A percentile compares a stretch with the other conserved stretches of the same genome.
Evolutionary conservation across 2,329 filamentous ascomycete genomes (phyloP).

Genomic region (Microdochium nivale): DNA sequence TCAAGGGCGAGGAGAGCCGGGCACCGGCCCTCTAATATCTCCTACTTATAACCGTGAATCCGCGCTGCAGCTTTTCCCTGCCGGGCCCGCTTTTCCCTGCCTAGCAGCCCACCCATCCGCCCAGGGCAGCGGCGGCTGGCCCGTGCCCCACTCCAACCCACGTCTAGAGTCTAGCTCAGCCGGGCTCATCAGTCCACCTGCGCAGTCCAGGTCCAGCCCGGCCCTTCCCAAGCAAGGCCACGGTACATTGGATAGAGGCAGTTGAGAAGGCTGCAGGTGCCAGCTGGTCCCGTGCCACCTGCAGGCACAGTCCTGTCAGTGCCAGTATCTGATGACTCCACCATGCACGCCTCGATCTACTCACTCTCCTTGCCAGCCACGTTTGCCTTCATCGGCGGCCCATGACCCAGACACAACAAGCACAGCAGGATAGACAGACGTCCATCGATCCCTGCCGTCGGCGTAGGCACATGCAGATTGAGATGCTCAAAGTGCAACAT

Average conservation of each 20-base stretch:
- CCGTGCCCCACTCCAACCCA: not conserved
- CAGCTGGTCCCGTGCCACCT: not conserved
- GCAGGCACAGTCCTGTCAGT: no score
- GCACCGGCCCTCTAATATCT: slow-evolving; percentile 1
- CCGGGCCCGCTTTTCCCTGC: not conserved
- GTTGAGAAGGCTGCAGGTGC: not conserved
- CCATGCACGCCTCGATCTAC: not conserved
- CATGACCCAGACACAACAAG: no score
- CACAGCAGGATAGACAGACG: no score
- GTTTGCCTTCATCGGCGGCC: not conserved
- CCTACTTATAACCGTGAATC: not conserved
- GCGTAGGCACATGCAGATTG: no score
- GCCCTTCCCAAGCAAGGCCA: no score
- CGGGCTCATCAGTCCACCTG: no score
- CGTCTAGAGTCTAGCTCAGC: no score
- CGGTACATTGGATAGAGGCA: no score
- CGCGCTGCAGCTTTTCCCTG: not conserved
- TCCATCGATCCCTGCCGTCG: no score
- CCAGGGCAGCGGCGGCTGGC: not conserved
- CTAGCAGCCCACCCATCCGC: no score
- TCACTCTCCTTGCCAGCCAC: not conserved
- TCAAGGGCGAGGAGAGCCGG: not conserved
- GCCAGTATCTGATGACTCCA: not conserved
- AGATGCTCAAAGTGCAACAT: no score
- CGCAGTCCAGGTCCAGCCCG: no score